Evolutionary conservation across 371 early-diverging fungal species (phyloP).

Genomic region (Mucor mucedo): DNA sequence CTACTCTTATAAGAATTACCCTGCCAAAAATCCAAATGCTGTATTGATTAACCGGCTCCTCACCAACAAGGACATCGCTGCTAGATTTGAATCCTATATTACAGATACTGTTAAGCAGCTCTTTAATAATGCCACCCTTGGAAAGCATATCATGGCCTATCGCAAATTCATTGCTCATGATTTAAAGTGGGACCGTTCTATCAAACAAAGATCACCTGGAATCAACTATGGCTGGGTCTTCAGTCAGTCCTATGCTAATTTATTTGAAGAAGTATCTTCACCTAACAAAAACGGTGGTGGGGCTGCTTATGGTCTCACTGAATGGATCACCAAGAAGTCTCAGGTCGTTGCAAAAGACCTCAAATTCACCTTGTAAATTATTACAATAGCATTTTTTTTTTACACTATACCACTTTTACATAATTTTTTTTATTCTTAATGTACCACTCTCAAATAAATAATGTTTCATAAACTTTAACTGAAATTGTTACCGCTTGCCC

Average conservation of each 20-base stretch:
- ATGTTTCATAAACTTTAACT: no score
- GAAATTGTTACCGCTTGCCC: no score
- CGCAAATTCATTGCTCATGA: conserved; percentile 55
- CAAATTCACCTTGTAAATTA: conserved; percentile 34
- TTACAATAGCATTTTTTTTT: not conserved
- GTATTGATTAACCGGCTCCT: conserved; percentile 58
- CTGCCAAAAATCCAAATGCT: conserved; percentile 37
- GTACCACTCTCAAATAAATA: not conserved
- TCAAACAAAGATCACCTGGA: conserved; percentile 58
- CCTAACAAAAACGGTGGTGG: conserved; percentile 47
- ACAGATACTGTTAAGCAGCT: conserved; percentile 49
- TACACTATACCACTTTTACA: not conserved
- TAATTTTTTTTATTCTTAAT: not conserved
- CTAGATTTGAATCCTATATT: conserved; percentile 53
- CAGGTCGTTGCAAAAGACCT: conserved; percentile 41
- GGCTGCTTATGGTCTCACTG: conserved; percentile 49
- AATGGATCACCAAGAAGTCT: conserved; percentile 44
- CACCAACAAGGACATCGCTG: conserved; percentile 38
- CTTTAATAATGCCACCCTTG: conserved; percentile 57
- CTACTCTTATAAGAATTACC: conserved; percentile 46
- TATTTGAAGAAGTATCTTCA: conserved; percentile 35
- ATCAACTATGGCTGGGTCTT: conserved; percentile 54
- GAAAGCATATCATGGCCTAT: conserved; percentile 52
- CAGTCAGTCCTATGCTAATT: conserved; percentile 42
- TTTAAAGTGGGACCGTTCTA: conserved; percentile 59